These are phyloP conservation scores for Mycosphaerelloides madeirae DNA, from an alignment of 2,329 filamentous ascomycete genomes.

Conservation along the genomic window DNA sequence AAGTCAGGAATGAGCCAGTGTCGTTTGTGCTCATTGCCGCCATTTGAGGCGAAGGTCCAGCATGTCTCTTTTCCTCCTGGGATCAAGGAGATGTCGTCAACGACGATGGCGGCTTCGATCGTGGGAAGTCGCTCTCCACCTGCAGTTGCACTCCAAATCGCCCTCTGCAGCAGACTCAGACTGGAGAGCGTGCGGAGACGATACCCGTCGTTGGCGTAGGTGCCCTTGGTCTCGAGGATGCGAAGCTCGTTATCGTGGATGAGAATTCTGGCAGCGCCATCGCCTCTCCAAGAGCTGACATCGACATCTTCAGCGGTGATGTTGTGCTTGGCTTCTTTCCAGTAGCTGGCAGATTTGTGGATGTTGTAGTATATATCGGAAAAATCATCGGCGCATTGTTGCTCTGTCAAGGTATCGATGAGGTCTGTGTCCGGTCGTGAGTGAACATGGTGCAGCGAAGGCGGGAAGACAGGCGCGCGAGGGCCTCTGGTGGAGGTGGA, in stretches of 20 bases:
- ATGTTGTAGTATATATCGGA: constrained; percentile 28
- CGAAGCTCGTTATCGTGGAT: constrained; percentile 19
- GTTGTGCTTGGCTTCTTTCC: constrained; percentile 13
- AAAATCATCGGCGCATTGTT: constrained; percentile 26
- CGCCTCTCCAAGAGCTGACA: constrained; percentile 3
- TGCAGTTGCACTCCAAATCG: constrained; percentile 13
- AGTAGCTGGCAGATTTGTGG: constrained; percentile 22
- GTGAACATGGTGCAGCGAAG: background rate
- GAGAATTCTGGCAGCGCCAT: constrained; percentile 15
- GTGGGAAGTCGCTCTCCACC: constrained; percentile 15
- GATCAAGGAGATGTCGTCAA: constrained; percentile 12
- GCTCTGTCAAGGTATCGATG: background rate
- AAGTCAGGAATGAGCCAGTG: constrained; percentile 51
- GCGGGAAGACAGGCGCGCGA: background rate
- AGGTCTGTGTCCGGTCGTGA: background rate
- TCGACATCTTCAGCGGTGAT: constrained; percentile 21
- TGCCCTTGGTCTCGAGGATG: constrained; percentile 15
- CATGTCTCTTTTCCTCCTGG: constrained; percentile 14
- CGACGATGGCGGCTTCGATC: constrained; percentile 18
- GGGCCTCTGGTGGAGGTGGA: background rate
- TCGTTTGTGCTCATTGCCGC: constrained; percentile 30
- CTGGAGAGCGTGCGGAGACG: constrained; percentile 11
- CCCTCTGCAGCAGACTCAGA: constrained; percentile 16
- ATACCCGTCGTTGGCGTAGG: constrained; percentile 8
- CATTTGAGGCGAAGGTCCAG: constrained; percentile 20